These are phyloP conservation scores for Vaccinium corymbosum DNA, from an alignment of 148 eudicot species.

Conservation along the genomic window DNA sequence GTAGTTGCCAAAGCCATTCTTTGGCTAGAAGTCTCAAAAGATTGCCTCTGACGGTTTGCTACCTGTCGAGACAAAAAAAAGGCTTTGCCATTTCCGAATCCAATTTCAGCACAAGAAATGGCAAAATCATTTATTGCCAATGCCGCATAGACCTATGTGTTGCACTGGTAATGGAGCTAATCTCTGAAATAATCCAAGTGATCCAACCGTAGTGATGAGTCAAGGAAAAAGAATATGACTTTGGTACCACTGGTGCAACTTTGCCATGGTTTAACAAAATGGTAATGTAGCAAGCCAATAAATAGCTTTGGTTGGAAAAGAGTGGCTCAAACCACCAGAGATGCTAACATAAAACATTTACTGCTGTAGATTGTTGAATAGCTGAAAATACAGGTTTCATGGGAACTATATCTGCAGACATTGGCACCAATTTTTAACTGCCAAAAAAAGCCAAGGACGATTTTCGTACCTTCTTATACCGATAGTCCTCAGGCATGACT, in stretches of 20 bases:
- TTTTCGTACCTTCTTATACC: slow-evolving; percentile 66
- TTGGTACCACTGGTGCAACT: not conserved
- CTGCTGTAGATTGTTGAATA: not conserved
- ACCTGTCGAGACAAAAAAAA: not conserved
- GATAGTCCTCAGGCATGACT: slow-evolving; percentile 85
- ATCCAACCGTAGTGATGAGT: not conserved
- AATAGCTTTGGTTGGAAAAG: not conserved
- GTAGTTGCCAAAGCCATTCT: not conserved
- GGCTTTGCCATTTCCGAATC: not conserved
- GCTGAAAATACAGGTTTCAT: not conserved
- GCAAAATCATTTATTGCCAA: not conserved
- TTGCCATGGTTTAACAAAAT: not conserved
- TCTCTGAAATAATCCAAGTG: not conserved
- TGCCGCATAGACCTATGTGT: not conserved
- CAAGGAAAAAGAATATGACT: not conserved
- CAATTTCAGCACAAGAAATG: not conserved
- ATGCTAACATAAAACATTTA: not conserved
- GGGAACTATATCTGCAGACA: not conserved
- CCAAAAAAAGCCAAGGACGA: not conserved
- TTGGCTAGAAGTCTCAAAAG: not conserved
- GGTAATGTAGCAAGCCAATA: not conserved
- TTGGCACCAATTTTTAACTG: not conserved
- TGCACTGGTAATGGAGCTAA: not conserved
- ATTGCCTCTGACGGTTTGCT: not conserved
- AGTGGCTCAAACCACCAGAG: not conserved